Conservation (phyloP, 257 asterid species). For the Rauvolfia tetraphylla region DNA sequence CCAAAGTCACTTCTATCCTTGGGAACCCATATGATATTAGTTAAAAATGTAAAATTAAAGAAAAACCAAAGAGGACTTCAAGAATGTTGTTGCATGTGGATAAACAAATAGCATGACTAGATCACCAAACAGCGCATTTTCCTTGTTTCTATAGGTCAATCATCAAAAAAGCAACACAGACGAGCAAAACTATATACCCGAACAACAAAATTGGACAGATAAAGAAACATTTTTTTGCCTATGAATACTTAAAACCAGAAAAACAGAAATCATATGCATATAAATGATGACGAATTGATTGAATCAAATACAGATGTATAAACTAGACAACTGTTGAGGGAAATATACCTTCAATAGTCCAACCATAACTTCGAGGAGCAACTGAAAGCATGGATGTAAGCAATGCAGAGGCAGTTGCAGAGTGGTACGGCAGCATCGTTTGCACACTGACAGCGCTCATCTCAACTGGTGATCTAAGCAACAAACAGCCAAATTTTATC, state of each 20-base stretch:
- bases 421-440: slow-evolving; percentile 85
- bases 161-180: not conserved
- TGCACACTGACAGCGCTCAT: slow-evolving; percentile 55
- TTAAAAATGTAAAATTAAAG: not conserved
- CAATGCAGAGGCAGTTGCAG: slow-evolving; percentile 84
- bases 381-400: slow-evolving; percentile 85
- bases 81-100: not conserved
- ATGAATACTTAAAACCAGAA: not conserved
- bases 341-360: slow-evolving; percentile 77
- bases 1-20: slow-evolving; percentile 10
- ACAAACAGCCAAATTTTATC: not conserved
- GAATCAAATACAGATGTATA: not conserved
- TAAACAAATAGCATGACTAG: not conserved
- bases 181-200: not conserved
- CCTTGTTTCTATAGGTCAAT: not conserved
- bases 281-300: not conserved
- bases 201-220: not conserved
- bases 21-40: not conserved
- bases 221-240: too few species aligned
- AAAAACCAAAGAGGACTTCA: not conserved
- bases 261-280: not conserved
- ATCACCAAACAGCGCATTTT: not conserved
- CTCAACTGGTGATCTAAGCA: slow-evolving; percentile 68
- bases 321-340: not conserved
- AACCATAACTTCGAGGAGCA: slow-evolving; percentile 63